A percentile compares a stretch with the other conserved stretches of the same genome.
Evolutionary conservation across 2,329 filamentous ascomycete genomes (phyloP).

Genomic region (Dothiorella sarmentorum): DNA sequence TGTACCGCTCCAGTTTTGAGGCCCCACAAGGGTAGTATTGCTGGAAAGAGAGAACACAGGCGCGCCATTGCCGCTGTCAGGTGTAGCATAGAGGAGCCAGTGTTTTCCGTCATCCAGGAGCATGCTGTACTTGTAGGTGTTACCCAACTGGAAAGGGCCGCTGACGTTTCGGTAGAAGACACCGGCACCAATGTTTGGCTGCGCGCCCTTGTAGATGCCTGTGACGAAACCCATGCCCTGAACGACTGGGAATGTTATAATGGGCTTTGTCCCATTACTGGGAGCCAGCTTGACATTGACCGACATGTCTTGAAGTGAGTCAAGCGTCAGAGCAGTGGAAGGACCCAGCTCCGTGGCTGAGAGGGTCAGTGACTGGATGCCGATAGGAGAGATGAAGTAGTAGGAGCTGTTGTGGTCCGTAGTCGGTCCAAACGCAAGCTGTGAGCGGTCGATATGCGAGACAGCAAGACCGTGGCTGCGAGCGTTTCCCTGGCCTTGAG

Average conservation of each 20-base stretch:
- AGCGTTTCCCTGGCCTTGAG: slow-evolving; percentile 47
- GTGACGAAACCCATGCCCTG: slow-evolving; percentile 91
- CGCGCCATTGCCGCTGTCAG: slow-evolving; percentile 51
- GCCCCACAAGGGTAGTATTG: slow-evolving; percentile 62
- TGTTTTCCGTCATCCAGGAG: slow-evolving; percentile 63
- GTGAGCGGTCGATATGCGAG: slow-evolving; percentile 67
- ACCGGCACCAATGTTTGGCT: slow-evolving; percentile 69
- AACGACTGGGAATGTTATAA: slow-evolving; percentile 74
- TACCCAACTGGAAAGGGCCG: slow-evolving; percentile 30
- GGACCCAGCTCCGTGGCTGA: slow-evolving; percentile 71
- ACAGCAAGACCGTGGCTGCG: slow-evolving; percentile 74
- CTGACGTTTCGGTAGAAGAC: slow-evolving; percentile 69
- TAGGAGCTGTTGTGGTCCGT: slow-evolving; percentile 42
- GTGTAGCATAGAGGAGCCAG: slow-evolving; percentile 80
- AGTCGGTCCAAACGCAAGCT: slow-evolving; percentile 62
- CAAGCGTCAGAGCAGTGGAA: slow-evolving; percentile 45
- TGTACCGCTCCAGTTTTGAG: slow-evolving; percentile 41
- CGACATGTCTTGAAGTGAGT: slow-evolving; percentile 47
- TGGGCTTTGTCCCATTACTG: slow-evolving; percentile 41
- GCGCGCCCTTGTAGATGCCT: slow-evolving; percentile 66
- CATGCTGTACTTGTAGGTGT: slow-evolving; percentile 73
- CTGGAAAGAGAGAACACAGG: slow-evolving; percentile 68
- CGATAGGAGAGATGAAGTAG: slow-evolving; percentile 80
- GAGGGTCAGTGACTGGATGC: slow-evolving; percentile 76
- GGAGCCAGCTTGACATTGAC: slow-evolving; percentile 66